These are phyloP conservation scores for Vitis hybrid DNA, from an alignment of 177 flowering plant species.

Conservation along the genomic window DNA sequence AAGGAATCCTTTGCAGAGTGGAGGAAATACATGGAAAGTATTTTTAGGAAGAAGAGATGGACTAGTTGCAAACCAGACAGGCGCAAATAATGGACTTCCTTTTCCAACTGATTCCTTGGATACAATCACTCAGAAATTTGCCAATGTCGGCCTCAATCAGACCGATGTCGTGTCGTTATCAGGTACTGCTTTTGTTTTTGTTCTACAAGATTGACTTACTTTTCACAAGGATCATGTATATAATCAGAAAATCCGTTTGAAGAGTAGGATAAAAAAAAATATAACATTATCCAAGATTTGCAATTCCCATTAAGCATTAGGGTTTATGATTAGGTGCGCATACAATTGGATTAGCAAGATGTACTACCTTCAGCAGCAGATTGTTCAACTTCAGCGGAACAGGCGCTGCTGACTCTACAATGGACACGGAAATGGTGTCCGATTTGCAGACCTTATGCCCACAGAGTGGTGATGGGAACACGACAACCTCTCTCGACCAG, in stretches of 20 bases:
- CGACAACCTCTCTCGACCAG: slow-evolving; percentile 48
- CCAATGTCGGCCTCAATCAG: slow-evolving; percentile 50
- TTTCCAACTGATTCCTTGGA: slow-evolving; percentile 51
- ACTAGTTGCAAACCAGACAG: slow-evolving; percentile 56
- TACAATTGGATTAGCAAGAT: slow-evolving; percentile 74
- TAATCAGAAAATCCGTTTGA: too few species aligned
- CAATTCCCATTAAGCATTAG: neutral
- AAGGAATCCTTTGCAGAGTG: slow-evolving; percentile 48
- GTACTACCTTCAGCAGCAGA: slow-evolving; percentile 58
- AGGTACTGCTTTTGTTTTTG: slow-evolving; percentile 31
- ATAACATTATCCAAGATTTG: neutral
- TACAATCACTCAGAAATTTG: slow-evolving; percentile 52
- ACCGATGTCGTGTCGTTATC: slow-evolving; percentile 77
- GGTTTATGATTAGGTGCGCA: slow-evolving; percentile 56
- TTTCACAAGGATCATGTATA: too few species aligned
- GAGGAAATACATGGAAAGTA: slow-evolving; percentile 77
- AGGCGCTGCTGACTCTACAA: slow-evolving; percentile 55
- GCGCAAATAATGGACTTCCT: slow-evolving; percentile 57
- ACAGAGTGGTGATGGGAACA: slow-evolving; percentile 51
- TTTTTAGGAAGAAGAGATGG: slow-evolving; percentile 82
- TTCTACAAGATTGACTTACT: too few species aligned
- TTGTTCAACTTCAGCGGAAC: slow-evolving; percentile 60
- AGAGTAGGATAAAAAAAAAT: neutral
- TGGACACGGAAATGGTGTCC: slow-evolving; percentile 43
- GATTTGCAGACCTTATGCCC: slow-evolving; percentile 69